phyloP scores from a whole-genome alignment of 495 filamentous ascomycete genomes.

The Penicillium lividum region DNA sequence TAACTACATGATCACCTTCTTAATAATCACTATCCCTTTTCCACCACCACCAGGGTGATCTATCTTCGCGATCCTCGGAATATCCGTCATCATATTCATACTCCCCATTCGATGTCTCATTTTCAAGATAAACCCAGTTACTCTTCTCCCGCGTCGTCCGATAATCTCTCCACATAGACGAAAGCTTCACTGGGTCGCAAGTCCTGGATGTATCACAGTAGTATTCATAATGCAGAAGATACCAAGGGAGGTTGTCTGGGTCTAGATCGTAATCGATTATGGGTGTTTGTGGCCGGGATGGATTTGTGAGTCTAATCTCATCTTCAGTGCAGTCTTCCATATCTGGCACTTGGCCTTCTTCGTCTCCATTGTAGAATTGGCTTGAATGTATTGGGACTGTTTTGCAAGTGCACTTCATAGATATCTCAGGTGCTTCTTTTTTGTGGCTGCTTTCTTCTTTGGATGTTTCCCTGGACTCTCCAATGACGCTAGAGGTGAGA shows the following conservation, averaged over 20 bases:
- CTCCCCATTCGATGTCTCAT: background rate
- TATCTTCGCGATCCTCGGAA: background rate
- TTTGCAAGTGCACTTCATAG: no score
- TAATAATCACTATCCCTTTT: background rate
- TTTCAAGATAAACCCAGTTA: background rate
- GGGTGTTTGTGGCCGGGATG: background rate
- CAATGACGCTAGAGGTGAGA: no score
- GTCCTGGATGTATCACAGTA: slow-evolving; percentile 15
- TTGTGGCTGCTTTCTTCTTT: no score
- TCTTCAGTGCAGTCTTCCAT: background rate
- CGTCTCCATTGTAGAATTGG: no score
- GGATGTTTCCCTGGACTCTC: no score
- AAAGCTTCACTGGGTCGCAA: slow-evolving; percentile 18
- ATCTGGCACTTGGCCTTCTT: background rate
- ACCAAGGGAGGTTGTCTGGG: background rate
- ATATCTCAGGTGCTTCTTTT: no score
- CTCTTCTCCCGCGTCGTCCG: background rate
- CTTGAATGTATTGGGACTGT: no score
- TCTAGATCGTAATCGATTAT: background rate
- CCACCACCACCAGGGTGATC: background rate
- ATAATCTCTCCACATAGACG: background rate
- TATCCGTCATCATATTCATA: background rate
- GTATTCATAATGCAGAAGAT: slow-evolving; percentile 1
- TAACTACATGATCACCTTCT: background rate
- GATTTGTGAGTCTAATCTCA: background rate